Conservation (phyloP, 805 yeast species). For the Barnettozyma californica region DNA sequence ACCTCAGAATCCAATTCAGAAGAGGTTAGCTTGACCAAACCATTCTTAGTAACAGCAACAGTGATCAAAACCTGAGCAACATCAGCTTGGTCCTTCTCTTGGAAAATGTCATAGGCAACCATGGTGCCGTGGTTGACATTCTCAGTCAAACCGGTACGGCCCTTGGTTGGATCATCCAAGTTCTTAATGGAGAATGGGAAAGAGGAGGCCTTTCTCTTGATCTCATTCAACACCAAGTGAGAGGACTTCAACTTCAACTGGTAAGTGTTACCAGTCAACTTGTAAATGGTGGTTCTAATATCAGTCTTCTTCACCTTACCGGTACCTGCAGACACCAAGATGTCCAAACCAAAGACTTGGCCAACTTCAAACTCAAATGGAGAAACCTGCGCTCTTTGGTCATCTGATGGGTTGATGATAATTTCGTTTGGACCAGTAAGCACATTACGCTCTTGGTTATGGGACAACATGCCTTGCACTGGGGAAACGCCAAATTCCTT, state of each 20-base stretch:
- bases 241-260: constrained; percentile 68
- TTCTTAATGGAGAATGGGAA: constrained; percentile 68
- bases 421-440: constrained; percentile 72
- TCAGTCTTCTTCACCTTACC: constrained; percentile 62
- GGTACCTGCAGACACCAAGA: constrained; percentile 55
- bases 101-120: constrained; percentile 61
- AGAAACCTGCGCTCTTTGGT: constrained; percentile 58
- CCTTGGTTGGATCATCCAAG: constrained; percentile 63
- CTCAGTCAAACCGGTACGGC: constrained; percentile 71
- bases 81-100: constrained; percentile 60
- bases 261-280: constrained; percentile 64
- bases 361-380: constrained; percentile 63
- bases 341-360: constrained; percentile 74
- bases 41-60: constrained; percentile 68
- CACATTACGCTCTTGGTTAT: constrained; percentile 62
- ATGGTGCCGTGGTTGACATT: constrained; percentile 62
- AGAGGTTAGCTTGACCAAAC: constrained; percentile 57
- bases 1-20: constrained; percentile 44
- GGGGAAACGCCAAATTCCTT: constrained; percentile 54
- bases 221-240: constrained; percentile 58
- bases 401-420: constrained; percentile 67
- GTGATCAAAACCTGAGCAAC: constrained; percentile 74
- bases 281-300: constrained; percentile 63
- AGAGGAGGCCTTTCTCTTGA: constrained; percentile 57
- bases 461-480: constrained; percentile 72